Conservation (phyloP, 306 rosid species). For the Adenanthera pavonina region DNA sequence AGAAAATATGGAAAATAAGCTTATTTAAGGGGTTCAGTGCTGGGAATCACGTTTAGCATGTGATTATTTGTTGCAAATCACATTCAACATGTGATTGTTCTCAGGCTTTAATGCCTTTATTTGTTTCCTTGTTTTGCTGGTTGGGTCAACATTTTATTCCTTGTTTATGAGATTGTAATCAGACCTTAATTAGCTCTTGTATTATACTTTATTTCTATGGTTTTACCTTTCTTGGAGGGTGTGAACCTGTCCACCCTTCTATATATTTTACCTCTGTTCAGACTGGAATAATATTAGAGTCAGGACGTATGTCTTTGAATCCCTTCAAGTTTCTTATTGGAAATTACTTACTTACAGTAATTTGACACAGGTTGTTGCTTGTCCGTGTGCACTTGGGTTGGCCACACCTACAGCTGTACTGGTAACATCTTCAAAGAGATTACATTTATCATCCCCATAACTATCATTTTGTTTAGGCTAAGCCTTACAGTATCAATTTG, state of each 20-base stretch:
- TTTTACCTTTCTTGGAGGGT: neutral
- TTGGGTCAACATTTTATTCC: neutral
- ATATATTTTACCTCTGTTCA: neutral
- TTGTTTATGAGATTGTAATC: neutral
- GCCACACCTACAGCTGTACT: conserved; percentile 99
- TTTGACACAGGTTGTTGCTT: conserved; percentile 84
- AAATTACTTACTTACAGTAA: conserved; percentile 39
- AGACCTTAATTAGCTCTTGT: neutral
- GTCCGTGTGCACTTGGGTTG: conserved; percentile 99
- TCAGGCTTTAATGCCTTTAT: neutral
- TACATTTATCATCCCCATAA: conserved; percentile 23
- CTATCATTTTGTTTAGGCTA: conserved; percentile 25
- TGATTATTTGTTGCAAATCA: neutral
- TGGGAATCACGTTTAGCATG: neutral
- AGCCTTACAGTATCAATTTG: conserved; percentile 25
- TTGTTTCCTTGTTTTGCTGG: neutral
- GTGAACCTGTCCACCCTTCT: neutral
- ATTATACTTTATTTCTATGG: neutral
- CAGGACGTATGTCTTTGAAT: no score
- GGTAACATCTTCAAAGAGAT: conserved; percentile 56
- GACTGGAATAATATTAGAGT: neutral
- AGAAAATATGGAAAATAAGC: neutral
- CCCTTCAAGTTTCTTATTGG: conserved; percentile 7
- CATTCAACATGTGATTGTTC: neutral
- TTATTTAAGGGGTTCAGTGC: conserved; percentile 23